These are phyloP conservation scores for Boletellus sp. DNA, from an alignment of 768 basidiomycete species.

Conservation along the genomic window DNA sequence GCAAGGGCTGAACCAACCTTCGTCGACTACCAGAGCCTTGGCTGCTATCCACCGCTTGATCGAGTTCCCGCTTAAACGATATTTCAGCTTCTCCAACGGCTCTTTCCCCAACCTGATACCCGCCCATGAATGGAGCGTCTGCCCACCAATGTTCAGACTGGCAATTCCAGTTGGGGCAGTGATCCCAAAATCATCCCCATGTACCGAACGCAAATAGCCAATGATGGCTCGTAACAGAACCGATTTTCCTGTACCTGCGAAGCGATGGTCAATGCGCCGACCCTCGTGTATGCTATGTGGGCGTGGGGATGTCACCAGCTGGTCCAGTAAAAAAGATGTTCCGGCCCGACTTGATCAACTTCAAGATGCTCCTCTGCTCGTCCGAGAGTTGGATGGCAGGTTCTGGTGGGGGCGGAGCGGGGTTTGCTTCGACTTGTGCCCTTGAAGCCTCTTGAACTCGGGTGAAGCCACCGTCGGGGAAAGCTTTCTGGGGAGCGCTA, in stretches of 20 bases:
- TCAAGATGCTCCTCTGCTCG: constrained; percentile 42
- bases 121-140: constrained; percentile 63
- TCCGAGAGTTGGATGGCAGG: constrained; percentile 26
- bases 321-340: constrained; percentile 76
- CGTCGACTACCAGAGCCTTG: constrained; percentile 64
- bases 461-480: not conserved
- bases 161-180: constrained; percentile 69
- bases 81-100: constrained; percentile 37
- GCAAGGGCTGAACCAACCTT: constrained; percentile 43
- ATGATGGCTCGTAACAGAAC: constrained; percentile 66
- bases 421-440: not conserved
- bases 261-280: not conserved
- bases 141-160: constrained; percentile 66
- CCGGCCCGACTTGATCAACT: constrained; percentile 46
- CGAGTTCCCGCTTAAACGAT: constrained; percentile 28
- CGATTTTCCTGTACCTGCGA: constrained; percentile 67
- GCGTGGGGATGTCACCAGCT: constrained; percentile 46
- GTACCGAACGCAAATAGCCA: constrained; percentile 31
- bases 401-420: not conserved
- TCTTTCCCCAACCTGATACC: constrained; percentile 63
- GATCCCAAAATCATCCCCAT: constrained; percentile 41
- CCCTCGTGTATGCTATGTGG: not conserved
- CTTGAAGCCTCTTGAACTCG: not conserved
- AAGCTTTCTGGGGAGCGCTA: not conserved
- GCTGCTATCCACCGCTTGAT: constrained; percentile 49